Base-by-base conservation (phyloP, 371 early-diverging fungal species). In the Batrachochytrium dendrobatidis region DNA sequence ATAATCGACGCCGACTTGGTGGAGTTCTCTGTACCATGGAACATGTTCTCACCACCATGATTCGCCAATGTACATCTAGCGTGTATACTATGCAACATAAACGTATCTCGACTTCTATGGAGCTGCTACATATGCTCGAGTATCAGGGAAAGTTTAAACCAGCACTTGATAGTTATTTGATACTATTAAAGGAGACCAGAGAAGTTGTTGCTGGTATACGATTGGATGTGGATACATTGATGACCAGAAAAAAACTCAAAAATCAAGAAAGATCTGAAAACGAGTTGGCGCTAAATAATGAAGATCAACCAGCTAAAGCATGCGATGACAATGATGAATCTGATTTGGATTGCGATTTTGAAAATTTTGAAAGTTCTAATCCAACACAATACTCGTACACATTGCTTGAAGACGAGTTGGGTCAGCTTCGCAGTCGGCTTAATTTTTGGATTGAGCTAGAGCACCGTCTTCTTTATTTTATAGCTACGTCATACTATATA, bases 401-500 rank as follows among this genome's bases (percentile, higher is more conserved):
- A n/a, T 17, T 17, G 2, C n/a, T n/a, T n/a, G 49, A 32, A 18
- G 45, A 33, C 5, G 61, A 64, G 4, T 5, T 31, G 2, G 17
- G 22, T 29, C 24, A 3, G 31, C 32, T 65, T n/a, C 1, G 55
- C n/a, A 12, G 26, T 24, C 43, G 60, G 15, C 57, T 71, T 20
- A 52, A 50, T 31, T 56, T 63, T 6, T 80, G 77, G 72, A 66
- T 67, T n/a, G 74, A 76, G n/a, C 59, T 81, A 35, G 61, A 83
- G 34, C 86, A 87, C 59, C 79, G 74, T 5, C 68, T 73, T 12
- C 63, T 80, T 53, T 87, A 83, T 60, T 87, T 79, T 55, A 67
- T 73, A 12, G 88, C 85, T 2, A 73, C 79, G 18, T 63, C 76
- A 1, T 77, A 74, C 57, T 75, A 81, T 57, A 59, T 63, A 22